Base-by-base conservation (phyloP, 257 asterid species). In the Solanum raphanifolium region DNA sequence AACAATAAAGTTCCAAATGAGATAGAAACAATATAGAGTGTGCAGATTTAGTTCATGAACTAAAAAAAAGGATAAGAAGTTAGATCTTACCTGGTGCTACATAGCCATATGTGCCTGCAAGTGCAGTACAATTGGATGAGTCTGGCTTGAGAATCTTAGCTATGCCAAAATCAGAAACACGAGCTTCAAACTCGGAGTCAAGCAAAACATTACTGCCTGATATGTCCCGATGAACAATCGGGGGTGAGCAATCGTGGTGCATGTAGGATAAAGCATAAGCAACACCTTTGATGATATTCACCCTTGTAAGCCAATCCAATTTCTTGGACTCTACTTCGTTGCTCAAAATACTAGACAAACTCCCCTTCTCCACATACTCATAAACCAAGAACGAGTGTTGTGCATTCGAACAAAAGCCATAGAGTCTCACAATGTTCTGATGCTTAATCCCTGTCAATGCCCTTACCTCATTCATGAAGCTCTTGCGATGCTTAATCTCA, bases 101-200 rank as follows among this genome's bases (percentile, higher is more conserved):
- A 71, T 87, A 87, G 18, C 89, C 89, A 72, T 72, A 83, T 48
- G 89, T 71, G 68, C 87, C 87, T 23, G 87, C 87, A 87, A 83
- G 48, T 25, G 87, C 60, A 20, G 87, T 83, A 21, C 78, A 21
- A 87, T 83, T 83, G 11, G 85, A 87, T 20, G 89, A 83, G 41
- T 87, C 84, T 84, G 76, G 69, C 20, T 68, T 82, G 29, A 87
- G 83, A 46, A 83, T 5, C 87, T 83, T 87, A 9, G 89, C 87
- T 25, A 86, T 87, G 75, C 89, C 89, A 83, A 87, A 87, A 25
- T 87, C 87, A 4, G 87, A 43, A 43, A 87, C 73, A 46, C 48
- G n/a, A 34, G 87, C 87, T 34, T 43, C 41, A 38, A 5, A 87
- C 39, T 87, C 60, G 9, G 60, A 18, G 16, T 87, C 89, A 5